phyloP scores from a whole-genome alignment of 2,329 filamentous ascomycete genomes.

The Clarireedia homoeocarpa region DNA sequence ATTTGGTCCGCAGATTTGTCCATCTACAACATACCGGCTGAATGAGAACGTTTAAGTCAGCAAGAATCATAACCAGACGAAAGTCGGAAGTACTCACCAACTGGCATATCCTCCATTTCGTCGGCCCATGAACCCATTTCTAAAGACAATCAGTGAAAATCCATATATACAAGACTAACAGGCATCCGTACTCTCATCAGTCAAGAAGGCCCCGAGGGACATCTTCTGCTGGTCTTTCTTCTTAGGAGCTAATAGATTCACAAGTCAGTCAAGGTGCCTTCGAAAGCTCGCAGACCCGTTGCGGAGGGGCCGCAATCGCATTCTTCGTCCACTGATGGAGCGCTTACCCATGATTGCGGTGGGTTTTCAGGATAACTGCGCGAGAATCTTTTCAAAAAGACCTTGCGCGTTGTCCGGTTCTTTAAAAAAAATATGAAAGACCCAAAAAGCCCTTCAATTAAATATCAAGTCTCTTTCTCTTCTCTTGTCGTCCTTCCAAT shows the following conservation, averaged over 20 bases:
- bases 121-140: conserved; percentile 93
- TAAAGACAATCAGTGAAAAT: conserved; percentile 36
- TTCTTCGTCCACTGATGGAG: conserved; percentile 12
- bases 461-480: not conserved
- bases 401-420: conserved; percentile 26
- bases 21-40: conserved; percentile 27
- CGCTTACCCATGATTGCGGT: conserved; percentile 55
- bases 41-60: conserved; percentile 20
- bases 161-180: conserved; percentile 30
- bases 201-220: conserved; percentile 93
- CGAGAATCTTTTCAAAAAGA: conserved; percentile 26
- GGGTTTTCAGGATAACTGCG: conserved; percentile 33
- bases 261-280: conserved; percentile 35
- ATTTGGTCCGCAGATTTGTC: conserved; percentile 1
- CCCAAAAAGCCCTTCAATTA: conserved; percentile 16
- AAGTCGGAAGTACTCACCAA: conserved; percentile 26
- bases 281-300: not conserved
- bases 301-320: not conserved
- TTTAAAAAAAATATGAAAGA: conserved; percentile 16
- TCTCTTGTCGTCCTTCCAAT: not conserved
- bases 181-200: conserved; percentile 67
- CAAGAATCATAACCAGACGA: conserved; percentile 2
- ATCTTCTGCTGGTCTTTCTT: conserved; percentile 91
- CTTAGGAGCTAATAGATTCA: conserved; percentile 62
- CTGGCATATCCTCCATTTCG: conserved; percentile 76